Evolutionary conservation across 2,329 filamentous ascomycete genomes (phyloP).

Genomic region (Cercospora sp.): DNA sequence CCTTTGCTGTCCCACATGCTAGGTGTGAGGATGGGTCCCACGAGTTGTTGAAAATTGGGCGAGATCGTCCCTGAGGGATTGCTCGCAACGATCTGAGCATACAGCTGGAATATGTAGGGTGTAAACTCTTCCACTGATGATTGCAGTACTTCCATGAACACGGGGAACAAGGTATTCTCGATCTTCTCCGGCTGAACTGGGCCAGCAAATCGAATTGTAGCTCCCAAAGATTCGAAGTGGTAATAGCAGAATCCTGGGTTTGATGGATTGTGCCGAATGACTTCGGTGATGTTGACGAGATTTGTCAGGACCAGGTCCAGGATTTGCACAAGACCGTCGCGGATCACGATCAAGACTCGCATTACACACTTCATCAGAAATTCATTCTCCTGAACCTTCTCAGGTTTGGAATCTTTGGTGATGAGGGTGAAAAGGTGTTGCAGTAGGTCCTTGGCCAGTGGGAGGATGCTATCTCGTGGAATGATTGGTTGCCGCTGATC

Average conservation of each 20-base stretch:
- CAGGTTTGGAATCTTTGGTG: slow-evolving; percentile 76
- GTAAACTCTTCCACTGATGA: slow-evolving; percentile 91
- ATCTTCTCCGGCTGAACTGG: slow-evolving; percentile 70
- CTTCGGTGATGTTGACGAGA: slow-evolving; percentile 83
- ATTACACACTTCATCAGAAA: slow-evolving; percentile 99
- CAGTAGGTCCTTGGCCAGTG: slow-evolving; percentile 80
- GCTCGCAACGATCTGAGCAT: slow-evolving; percentile 84
- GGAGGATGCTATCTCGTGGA: slow-evolving; percentile 72
- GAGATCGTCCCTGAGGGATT: slow-evolving; percentile 78
- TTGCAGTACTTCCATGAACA: slow-evolving; percentile 76
- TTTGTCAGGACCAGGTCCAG: slow-evolving; percentile 78
- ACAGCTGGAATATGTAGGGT: slow-evolving; percentile 94
- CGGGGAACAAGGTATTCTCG: slow-evolving; percentile 77
- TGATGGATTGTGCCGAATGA: slow-evolving; percentile 92
- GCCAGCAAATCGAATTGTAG: slow-evolving; percentile 76
- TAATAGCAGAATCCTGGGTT: slow-evolving; percentile 99
- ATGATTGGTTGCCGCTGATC: slow-evolving; percentile 77
- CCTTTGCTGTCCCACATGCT: slow-evolving; percentile 86
- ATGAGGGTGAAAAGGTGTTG: slow-evolving; percentile 90
- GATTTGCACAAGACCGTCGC: slow-evolving; percentile 73
- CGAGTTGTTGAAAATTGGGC: slow-evolving; percentile 75
- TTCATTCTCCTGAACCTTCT: slow-evolving; percentile 98
- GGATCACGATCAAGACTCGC: slow-evolving; percentile 92
- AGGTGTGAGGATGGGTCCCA: slow-evolving; percentile 77
- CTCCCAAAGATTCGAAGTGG: slow-evolving; percentile 92